Evolutionary conservation across 257 asterid species (phyloP).

Genomic region (Capsicum pubescens): DNA sequence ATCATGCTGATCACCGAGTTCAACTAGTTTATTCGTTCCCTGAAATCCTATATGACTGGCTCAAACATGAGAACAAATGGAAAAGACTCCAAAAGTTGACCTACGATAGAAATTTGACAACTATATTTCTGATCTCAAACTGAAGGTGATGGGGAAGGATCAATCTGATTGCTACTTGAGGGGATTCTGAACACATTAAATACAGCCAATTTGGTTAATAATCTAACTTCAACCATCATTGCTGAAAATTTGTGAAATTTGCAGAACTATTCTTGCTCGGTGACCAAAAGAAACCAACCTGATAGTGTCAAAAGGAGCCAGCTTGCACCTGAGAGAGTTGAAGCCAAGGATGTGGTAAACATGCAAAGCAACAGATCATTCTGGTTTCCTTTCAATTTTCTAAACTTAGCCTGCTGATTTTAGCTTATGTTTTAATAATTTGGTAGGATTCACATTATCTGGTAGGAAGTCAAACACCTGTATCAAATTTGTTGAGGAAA

Average conservation of each 20-base stretch:
- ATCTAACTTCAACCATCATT: slow-evolving; percentile 27
- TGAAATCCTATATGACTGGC: neutral
- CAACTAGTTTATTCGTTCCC: neutral
- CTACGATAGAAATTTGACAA: neutral
- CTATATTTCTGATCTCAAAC: slow-evolving; percentile 14
- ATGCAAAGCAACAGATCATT: slow-evolving; percentile 29
- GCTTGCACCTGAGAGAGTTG: slow-evolving; percentile 45
- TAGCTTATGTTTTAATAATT: slow-evolving; percentile 24
- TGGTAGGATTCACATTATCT: slow-evolving; percentile 61
- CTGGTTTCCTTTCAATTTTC: slow-evolving; percentile 25
- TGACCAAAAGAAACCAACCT: slow-evolving; percentile 61
- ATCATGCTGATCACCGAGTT: neutral
- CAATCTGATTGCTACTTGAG: neutral
- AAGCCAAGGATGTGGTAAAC: slow-evolving; percentile 66
- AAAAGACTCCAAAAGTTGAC: neutral
- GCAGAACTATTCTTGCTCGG: slow-evolving; percentile 65
- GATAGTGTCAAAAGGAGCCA: slow-evolving; percentile 43
- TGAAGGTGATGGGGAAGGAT: slow-evolving; percentile 25
- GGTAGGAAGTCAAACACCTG: slow-evolving; percentile 69
- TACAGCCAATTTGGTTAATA: slow-evolving; percentile 12
- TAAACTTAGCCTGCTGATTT: slow-evolving; percentile 6
- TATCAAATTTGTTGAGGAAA: slow-evolving; percentile 69
- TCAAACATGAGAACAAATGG: neutral
- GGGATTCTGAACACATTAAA: slow-evolving; percentile 18
- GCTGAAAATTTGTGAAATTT: slow-evolving; percentile 30